These are phyloP conservation scores for Dendrobium huoshanense DNA, from an alignment of 106 monocot species.

Conservation along the genomic window DNA sequence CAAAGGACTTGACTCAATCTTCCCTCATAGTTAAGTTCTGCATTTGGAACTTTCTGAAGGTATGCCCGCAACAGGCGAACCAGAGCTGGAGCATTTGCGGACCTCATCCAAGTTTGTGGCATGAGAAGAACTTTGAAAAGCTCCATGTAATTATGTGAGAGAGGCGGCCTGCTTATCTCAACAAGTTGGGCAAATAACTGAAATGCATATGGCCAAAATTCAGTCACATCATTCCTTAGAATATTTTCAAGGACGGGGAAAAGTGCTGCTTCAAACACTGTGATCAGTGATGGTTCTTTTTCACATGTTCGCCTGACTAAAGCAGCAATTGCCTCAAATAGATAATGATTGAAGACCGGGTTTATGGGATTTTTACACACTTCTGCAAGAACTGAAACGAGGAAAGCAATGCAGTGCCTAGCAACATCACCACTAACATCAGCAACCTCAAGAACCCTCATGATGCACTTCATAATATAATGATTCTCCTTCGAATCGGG, in stretches of 20 bases:
- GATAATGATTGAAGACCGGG: conserved; percentile 86
- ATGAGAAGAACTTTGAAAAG: conserved; percentile 69
- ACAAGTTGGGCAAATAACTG: conserved; percentile 95
- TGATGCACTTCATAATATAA: conserved; percentile 96
- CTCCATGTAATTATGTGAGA: conserved; percentile 76
- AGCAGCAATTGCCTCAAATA: conserved; percentile 89
- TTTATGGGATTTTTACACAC: conserved; percentile 94
- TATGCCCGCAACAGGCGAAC: conserved; percentile 72
- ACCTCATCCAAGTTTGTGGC: conserved; percentile 69
- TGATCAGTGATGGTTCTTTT: conserved; percentile 51
- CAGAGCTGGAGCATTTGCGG: conserved; percentile 75
- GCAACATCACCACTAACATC: conserved; percentile 48
- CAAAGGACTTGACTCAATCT: conserved; percentile 67
- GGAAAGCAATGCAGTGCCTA: conserved; percentile 36
- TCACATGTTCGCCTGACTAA: conserved; percentile 65
- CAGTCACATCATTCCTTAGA: conserved; percentile 66
- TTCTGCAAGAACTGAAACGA: conserved; percentile 54
- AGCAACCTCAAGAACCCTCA: conserved; percentile 68
- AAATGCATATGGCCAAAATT: conserved; percentile 97
- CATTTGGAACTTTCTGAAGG: conserved; percentile 77
- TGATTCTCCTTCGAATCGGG: conserved; percentile 93
- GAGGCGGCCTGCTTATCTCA: conserved; percentile 62
- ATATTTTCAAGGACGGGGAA: conserved; percentile 91
- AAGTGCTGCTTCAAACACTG: conserved; percentile 55
- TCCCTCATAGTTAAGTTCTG: conserved; percentile 69